Evolutionary conservation across 1,139 yeast genomes (phyloP).

Genomic region (Torulaspora globosa): DNA sequence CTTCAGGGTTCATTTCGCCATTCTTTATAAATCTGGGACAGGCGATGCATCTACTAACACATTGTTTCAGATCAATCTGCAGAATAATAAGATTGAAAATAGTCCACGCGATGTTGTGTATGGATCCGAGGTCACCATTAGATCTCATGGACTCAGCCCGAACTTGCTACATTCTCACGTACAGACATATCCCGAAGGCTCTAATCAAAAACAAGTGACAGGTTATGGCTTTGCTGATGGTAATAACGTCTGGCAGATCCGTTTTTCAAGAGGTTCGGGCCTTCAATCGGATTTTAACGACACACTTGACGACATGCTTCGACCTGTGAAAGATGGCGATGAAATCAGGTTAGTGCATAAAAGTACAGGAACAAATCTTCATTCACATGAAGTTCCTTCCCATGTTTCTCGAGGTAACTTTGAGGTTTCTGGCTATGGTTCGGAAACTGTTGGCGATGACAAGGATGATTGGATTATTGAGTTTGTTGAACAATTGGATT

Average conservation of each 20-base stretch:
- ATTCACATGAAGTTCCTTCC: slow-evolving; percentile 56
- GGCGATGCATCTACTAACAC: slow-evolving; percentile 75
- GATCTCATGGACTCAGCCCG: slow-evolving; percentile 72
- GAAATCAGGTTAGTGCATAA: slow-evolving; percentile 54
- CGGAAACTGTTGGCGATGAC: slow-evolving; percentile 49
- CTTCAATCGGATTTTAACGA: slow-evolving; percentile 31
- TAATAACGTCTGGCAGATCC: slow-evolving; percentile 61
- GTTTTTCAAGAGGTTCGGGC: slow-evolving; percentile 42
- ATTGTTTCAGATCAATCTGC: slow-evolving; percentile 62
- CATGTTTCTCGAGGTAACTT: slow-evolving; percentile 50
- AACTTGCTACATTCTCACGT: slow-evolving; percentile 67
- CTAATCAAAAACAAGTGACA: slow-evolving; percentile 69
- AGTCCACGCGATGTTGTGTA: slow-evolving; percentile 61
- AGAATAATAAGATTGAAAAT: slow-evolving; percentile 48
- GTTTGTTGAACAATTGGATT: slow-evolving; percentile 52
- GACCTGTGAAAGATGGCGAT: slow-evolving; percentile 46
- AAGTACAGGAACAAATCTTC: slow-evolving; percentile 52
- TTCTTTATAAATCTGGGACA: slow-evolving; percentile 72
- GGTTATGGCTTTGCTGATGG: slow-evolving; percentile 70
- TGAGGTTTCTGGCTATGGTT: slow-evolving; percentile 72
- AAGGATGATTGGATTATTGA: slow-evolving; percentile 75
- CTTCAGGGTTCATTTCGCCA: slow-evolving; percentile 75
- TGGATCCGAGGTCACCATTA: slow-evolving; percentile 60
- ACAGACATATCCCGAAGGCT: slow-evolving; percentile 67
- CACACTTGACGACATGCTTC: slow-evolving; percentile 32